phyloP scores from a whole-genome alignment of 2,329 filamentous ascomycete genomes.

The Coniella vitis region DNA sequence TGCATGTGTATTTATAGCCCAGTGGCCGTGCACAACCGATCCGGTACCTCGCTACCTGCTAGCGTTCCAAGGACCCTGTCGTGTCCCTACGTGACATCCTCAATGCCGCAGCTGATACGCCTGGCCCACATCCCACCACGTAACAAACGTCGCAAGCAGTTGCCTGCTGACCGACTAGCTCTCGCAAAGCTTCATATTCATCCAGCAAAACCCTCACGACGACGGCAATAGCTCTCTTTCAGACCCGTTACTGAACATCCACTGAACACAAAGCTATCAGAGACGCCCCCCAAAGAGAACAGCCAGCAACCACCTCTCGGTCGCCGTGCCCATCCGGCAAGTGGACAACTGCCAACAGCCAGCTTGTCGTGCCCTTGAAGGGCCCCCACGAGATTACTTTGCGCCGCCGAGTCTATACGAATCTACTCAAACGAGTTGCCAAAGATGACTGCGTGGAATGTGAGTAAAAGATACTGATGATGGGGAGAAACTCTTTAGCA shows the following conservation, averaged over 20 bases:
- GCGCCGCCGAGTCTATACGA: too few relatives aligned
- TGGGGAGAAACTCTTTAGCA: too few relatives aligned
- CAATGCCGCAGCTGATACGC: conserved; percentile 9
- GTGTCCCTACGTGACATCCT: conserved; percentile 13
- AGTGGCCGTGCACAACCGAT: background rate
- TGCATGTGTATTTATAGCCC: background rate
- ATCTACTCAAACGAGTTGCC: too few relatives aligned
- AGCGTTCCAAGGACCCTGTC: background rate
- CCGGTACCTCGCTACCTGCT: background rate
- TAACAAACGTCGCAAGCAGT: conserved; percentile 4
- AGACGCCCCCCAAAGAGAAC: background rate
- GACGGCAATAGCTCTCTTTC: too few relatives aligned
- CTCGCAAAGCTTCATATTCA: conserved; percentile 2
- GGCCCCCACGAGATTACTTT: background rate
- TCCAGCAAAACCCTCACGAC: background rate
- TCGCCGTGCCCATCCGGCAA: background rate
- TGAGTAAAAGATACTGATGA: background rate
- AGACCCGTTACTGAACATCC: too few relatives aligned
- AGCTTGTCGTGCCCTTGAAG: background rate
- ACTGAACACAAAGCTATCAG: too few relatives aligned
- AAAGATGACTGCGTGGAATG: conserved; percentile 20
- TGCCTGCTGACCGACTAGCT: conserved; percentile 2
- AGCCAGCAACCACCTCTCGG: background rate
- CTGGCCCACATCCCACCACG: conserved; percentile 13
- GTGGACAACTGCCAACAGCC: too few relatives aligned